Evolutionary conservation across 768 basidiomycete species (phyloP).

Genomic region (Amanita polypyramis): DNA sequence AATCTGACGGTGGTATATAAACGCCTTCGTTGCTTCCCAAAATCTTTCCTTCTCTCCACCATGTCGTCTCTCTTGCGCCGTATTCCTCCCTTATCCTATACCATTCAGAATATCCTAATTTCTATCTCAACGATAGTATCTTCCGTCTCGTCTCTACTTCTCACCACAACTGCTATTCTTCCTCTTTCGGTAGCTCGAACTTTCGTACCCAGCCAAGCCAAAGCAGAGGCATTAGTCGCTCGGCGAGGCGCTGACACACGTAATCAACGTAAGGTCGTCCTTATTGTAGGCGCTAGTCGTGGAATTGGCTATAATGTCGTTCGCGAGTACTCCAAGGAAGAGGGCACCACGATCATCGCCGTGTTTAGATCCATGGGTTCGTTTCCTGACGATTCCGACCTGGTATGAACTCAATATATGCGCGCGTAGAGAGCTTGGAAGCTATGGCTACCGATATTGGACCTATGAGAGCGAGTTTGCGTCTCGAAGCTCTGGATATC

Average conservation of each 20-base stretch:
- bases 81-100: constrained; percentile 16
- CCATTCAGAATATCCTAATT: constrained; percentile 19
- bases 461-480: constrained; percentile 14
- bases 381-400: constrained; percentile 2
- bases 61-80: constrained; percentile 10
- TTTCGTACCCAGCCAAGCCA: constrained; percentile 6
- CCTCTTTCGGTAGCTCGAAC: constrained; percentile 12
- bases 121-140: constrained; percentile 13
- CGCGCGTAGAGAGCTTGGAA: constrained; percentile 10
- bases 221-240: not conserved
- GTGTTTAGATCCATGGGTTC: constrained; percentile 17
- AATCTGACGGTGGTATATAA: not conserved
- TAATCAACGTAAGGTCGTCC: constrained; percentile 15
- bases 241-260: not conserved
- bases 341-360: constrained; percentile 18
- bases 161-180: constrained; percentile 15
- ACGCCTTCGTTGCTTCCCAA: not conserved
- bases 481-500: constrained; percentile 17
- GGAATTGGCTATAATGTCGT: constrained; percentile 21
- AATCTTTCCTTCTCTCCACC: no score
- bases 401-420: not conserved
- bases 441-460: constrained; percentile 14
- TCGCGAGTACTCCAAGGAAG: constrained; percentile 17
- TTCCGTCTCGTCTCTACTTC: constrained; percentile 11
- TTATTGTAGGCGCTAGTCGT: constrained; percentile 19